phyloP scores from a whole-genome alignment of 768 basidiomycete genomes.

The Gloeopeniophorella convolvens region DNA sequence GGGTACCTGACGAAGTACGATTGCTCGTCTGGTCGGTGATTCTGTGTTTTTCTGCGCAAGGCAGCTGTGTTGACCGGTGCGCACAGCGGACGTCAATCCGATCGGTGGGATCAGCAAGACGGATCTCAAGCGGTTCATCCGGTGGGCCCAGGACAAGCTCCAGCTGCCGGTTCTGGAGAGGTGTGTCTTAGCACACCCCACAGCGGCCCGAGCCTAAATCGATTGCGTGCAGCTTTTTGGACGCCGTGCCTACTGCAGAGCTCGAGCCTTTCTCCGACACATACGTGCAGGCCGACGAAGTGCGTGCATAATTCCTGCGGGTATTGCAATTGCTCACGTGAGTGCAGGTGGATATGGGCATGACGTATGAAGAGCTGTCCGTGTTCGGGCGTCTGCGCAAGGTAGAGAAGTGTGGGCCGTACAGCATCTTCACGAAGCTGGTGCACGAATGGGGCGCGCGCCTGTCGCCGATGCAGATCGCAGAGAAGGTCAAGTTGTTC shows the following conservation, averaged over 20 bases:
- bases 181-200: conserved; percentile 36
- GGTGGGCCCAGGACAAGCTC: conserved; percentile 70
- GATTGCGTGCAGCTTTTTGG: conserved; percentile 62
- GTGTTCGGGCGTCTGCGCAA: conserved; percentile 91
- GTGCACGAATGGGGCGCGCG: conserved; percentile 88
- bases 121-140: conserved; percentile 93
- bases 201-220: not conserved
- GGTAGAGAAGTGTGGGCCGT: conserved; percentile 95
- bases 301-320: conserved; percentile 25
- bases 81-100: conserved; percentile 89
- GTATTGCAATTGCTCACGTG: conserved; percentile 1
- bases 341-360: conserved; percentile 89
- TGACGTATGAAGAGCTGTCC: conserved; percentile 97
- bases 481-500: conserved; percentile 95
- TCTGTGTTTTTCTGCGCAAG: not conserved
- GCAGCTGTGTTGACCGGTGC: conserved; percentile 14
- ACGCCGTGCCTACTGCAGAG: conserved; percentile 92
- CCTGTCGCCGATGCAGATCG: conserved; percentile 82
- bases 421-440: conserved; percentile 95
- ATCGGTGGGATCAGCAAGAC: conserved; percentile 98
- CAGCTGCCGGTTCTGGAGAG: conserved; percentile 76
- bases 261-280: conserved; percentile 91
- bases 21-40: conserved; percentile 69
- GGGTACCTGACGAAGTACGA: conserved; percentile 99
- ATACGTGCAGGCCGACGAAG: conserved; percentile 96